Base-by-base conservation (phyloP, 306 rosid genomes). In the Luffa acutangula region DNA sequence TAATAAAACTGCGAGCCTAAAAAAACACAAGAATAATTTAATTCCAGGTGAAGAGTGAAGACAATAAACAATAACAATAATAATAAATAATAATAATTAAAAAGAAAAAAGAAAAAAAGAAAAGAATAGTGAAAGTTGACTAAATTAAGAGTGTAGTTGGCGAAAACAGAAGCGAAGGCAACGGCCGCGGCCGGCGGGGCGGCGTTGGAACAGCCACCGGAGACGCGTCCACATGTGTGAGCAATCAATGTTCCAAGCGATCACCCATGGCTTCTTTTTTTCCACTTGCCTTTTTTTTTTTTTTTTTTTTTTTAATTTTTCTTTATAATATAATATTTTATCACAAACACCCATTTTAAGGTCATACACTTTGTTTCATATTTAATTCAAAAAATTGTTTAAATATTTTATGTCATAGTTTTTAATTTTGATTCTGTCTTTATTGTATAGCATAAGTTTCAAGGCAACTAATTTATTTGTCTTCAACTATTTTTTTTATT, bases 131-230 rank as follows among this genome's bases (percentile, higher is more conserved):
- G 15, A 12, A 13, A 33, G 49, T 42, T 42, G 53, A 69, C 53
- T 45, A 10, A 69, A 41, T 25, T 25, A 25, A 39, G 6, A 18
- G 52, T 2, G 41, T 4, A 2, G 20, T 34, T 13, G 72, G 25
- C 0, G 6, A 34, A 34, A 9, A 39, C 51, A 56, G 21, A 71
- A 80, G 84, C 89, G 84, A 80, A 43, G 60, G 85, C 92, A 79
- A 73, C 78, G 95, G 89, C 79, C 79, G 78, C 82, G 88, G 86
- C 89, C 81, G 81, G 80, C 81, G 69, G 84, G 64, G 83, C 87
- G 88, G 83, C 96, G 76, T 78, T 37, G 51, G 86, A 85, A 85
- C 78, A 80, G 93, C 83, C 90, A 77, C 85, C 79, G 93, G 75
- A 86, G 41, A 21, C 85, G 96, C 71, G 67, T 65, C 34, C 46